Conservation (phyloP, 2,329 filamentous ascomycete genomes). For the Calonectria pauciramosa region DNA sequence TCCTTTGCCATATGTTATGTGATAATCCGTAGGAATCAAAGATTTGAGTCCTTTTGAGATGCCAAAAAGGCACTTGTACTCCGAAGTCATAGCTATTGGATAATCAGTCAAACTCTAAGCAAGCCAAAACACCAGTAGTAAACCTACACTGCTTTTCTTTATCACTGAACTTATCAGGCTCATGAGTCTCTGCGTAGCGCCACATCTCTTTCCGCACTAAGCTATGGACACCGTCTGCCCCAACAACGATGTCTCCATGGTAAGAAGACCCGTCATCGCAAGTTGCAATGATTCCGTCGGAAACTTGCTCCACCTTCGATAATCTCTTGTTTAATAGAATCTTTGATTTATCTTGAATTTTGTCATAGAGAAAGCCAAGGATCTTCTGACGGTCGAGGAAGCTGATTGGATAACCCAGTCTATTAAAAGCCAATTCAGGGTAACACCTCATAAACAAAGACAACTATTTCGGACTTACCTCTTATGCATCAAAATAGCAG, state of each 20-base stretch:
- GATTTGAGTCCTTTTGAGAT: not conserved
- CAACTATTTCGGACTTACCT: not conserved
- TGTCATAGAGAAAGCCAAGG: not conserved
- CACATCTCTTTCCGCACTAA: not conserved
- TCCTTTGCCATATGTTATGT: not conserved
- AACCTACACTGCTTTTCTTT: not conserved
- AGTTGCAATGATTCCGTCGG: not conserved
- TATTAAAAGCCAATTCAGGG: not conserved
- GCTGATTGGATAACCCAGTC: not conserved
- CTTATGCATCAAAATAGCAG: not conserved
- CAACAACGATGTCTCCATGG: not conserved
- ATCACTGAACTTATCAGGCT: not conserved
- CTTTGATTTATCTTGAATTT: not conserved
- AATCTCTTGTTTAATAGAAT: not conserved
- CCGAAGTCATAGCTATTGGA: not conserved
- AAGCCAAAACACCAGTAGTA: no score
- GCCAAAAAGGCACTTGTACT: slow-evolving; percentile 2
- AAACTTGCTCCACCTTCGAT: not conserved
- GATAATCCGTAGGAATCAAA: not conserved
- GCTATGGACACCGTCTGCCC: not conserved
- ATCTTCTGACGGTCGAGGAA: not conserved
- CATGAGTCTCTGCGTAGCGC: not conserved
- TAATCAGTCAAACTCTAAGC: not conserved
- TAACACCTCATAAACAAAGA: no score
- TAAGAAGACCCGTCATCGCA: not conserved